Evolutionary conservation across 257 asterid species (phyloP), one percentile per base, ranked within the genome.

Genomic region (Echium plantagineum): DNA sequence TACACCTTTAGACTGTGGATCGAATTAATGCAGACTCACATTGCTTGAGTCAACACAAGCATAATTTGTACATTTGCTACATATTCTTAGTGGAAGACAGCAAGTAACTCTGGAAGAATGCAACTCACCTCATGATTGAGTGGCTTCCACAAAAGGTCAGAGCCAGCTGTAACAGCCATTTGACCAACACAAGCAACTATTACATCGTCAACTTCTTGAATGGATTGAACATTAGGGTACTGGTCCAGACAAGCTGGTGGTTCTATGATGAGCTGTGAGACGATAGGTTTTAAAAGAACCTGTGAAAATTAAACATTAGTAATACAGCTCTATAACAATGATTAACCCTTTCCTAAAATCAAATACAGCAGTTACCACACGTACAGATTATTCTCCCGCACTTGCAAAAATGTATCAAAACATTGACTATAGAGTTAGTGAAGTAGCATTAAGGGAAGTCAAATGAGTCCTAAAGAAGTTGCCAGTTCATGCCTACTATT

Each of bases 61-160:
- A 42, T 42, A 0, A 0, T 42, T 10, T 28, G 7, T 28, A 3
- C 32, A 28, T 28, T 28, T 28, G 32, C 32, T 28, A 28, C 49
- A 42, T n/a, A n/a, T 13, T 42, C 49, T 7, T 38, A 1, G 15
- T 38, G 8, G 49, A 42, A 10, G 1, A 35, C 47, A 42, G 17
- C 2, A 42, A 42, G 49, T 12, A 10, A 10, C 17, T 42, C 49
- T 12, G 17, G 22, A 17, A 55, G 28, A 19, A 21, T 24, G 19
- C 12, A 57, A 55, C 53, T 62, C 42, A 91, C 98, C 97, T 91
- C 97, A 28, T 91, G 95, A 75, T 88, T 91, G 68, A 91, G 75
- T 4, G 94, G 94, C 73, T 91, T 86, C 97, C 97, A 88, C 46
- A 86, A 89, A 60, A 88, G 95, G 78, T 84, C 97, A 38, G 95